Conservation (phyloP, 306 rosid genomes). For the Aeschynomene evenia region DNA sequence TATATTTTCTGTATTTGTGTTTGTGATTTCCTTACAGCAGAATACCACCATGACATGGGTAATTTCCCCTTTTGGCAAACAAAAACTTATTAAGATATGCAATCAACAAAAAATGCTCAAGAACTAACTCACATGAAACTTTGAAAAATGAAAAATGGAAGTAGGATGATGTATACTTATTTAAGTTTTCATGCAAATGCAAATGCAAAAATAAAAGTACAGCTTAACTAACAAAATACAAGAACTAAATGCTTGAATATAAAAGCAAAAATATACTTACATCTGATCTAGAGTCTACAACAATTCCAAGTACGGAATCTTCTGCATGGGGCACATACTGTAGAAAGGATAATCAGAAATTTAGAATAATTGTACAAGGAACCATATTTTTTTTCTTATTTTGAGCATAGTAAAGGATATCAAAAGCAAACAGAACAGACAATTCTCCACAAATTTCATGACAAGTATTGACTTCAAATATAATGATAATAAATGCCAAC, state of each 20-base stretch:
- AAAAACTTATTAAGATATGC: neutral
- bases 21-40: too few species aligned
- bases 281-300: constrained; percentile 79
- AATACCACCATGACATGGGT: neutral
- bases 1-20: too few species aligned
- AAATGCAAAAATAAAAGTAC: too few species aligned
- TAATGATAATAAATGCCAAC: neutral
- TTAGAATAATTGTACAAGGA: neutral
- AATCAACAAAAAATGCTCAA: neutral
- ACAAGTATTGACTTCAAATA: neutral
- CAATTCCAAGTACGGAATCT: constrained; percentile 89
- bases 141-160: neutral
- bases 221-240: neutral
- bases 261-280: constrained; percentile 51
- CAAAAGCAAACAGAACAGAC: neutral
- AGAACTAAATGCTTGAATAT: neutral
- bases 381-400: neutral
- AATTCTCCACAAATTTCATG: neutral
- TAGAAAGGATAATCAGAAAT: constrained; percentile 18
- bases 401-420: neutral
- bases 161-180: neutral
- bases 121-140: neutral
- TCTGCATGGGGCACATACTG: constrained; percentile 87
- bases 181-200: neutral
- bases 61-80: constrained; percentile 1